Conservation (phyloP, 495 filamentous ascomycete species). For the Penicillium nucicola region DNA sequence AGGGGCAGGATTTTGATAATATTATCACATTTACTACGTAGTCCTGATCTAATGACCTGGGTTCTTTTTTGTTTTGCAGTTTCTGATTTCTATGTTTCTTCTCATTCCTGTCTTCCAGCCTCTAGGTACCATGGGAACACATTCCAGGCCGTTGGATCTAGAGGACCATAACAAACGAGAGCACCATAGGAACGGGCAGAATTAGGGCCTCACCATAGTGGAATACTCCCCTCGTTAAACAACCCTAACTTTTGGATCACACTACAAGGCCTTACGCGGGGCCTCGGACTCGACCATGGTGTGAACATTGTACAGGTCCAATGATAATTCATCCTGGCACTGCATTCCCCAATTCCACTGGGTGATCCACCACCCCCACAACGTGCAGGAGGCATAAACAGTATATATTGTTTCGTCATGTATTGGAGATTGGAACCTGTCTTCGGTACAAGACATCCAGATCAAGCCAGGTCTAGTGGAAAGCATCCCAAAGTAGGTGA, state of each 20-base stretch:
- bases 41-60: constrained; percentile 1
- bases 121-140: neutral
- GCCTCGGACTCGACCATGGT: constrained; percentile 6
- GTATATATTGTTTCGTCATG: no score
- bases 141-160: neutral
- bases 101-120: neutral
- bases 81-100: neutral
- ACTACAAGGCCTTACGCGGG: constrained; percentile 7
- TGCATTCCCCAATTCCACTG: constrained; percentile 13
- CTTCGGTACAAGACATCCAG: no score
- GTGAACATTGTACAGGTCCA: constrained; percentile 11
- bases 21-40: no score
- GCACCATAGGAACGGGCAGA: neutral
- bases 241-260: neutral
- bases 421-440: no score
- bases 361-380: constrained; percentile 30
- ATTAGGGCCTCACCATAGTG: neutral
- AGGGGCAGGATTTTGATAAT: constrained; percentile 15
- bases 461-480: no score
- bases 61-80: neutral
- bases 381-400: constrained; percentile 15
- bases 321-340: constrained; percentile 10
- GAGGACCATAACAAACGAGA: neutral
- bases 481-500: no score
- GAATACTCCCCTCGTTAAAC: neutral